Percentiles rank a stretch among this genome's conserved stretches.
Conservation (phyloP, 306 rosid species). For the Alnus rubra region DNA sequence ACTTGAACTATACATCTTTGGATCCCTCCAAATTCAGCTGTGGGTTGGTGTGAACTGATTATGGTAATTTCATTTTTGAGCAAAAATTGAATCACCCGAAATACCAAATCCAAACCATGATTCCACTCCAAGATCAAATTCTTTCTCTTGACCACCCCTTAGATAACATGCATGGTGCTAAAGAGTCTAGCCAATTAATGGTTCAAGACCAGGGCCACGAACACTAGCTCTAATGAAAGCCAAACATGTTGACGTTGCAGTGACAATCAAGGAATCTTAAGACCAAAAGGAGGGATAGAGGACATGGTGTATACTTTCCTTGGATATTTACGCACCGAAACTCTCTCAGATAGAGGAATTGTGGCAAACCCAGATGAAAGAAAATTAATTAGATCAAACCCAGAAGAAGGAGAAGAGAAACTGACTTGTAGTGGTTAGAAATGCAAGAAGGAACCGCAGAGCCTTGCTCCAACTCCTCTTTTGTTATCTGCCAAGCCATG, state of each 20-base stretch:
- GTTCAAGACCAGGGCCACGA: neutral
- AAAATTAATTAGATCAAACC: neutral
- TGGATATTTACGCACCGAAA: neutral
- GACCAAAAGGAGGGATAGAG: neutral
- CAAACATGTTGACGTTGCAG: neutral
- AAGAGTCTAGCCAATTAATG: neutral
- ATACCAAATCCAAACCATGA: neutral
- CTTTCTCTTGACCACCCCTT: neutral
- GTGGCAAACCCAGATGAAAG: neutral
- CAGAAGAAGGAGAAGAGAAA: constrained; percentile 7
- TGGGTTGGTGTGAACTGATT: neutral
- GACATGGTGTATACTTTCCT: neutral
- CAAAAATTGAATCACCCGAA: neutral
- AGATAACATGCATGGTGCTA: neutral
- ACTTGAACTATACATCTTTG: neutral
- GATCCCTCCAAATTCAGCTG: neutral
- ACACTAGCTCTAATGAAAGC: neutral
- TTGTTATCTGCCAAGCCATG: constrained; percentile 3
- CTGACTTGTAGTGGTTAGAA: constrained; percentile 37
- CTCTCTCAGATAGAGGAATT: neutral
- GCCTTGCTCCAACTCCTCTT: constrained; percentile 18
- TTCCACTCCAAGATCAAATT: neutral
- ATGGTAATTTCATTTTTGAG: neutral
- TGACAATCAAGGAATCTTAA: neutral
- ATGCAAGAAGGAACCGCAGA: constrained; percentile 30